Percentiles rank a stretch among this genome's conserved stretches.
Evolutionary conservation across 1,284 basidiomycete species (phyloP).

Genomic region (Tremellales sp.): DNA sequence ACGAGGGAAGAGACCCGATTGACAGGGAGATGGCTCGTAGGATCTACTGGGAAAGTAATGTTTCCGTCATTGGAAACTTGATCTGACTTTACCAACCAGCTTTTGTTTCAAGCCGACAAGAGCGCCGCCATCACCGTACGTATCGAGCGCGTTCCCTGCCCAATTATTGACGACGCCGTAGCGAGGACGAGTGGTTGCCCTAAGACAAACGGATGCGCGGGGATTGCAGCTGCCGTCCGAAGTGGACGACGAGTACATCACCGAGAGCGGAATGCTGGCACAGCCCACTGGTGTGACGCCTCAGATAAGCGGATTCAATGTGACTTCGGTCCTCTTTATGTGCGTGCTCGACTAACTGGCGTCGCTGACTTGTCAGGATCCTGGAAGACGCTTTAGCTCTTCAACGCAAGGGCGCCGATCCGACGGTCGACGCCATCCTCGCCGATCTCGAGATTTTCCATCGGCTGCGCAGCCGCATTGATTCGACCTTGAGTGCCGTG

Average conservation of each 20-base stretch:
- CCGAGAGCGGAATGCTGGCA: constrained; percentile 32
- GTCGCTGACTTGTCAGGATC: constrained; percentile 17
- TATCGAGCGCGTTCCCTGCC: too few species aligned
- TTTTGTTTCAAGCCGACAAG: constrained; percentile 46
- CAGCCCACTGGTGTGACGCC: constrained; percentile 37
- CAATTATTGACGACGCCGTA: constrained; percentile 5
- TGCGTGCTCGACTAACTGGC: constrained; percentile 4
- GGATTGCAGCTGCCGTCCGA: constrained; percentile 38
- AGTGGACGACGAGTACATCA: constrained; percentile 47
- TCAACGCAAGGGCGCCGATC: constrained; percentile 31
- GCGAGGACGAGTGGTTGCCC: constrained; percentile 33
- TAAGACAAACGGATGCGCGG: constrained; percentile 35
- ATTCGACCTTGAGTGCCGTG: constrained; percentile 23
- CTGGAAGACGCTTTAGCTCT: constrained; percentile 38
- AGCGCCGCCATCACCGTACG: constrained; percentile 33
- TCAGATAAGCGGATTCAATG: constrained; percentile 42
- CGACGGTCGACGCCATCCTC: constrained; percentile 30
- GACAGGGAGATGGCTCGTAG: constrained; percentile 37
- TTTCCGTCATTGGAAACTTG: too few species aligned
- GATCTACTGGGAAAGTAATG: constrained; percentile 33
- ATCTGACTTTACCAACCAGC: constrained; percentile 12
- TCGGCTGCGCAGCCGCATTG: constrained; percentile 27
- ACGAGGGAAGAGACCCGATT: constrained; percentile 36
- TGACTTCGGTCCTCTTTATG: constrained; percentile 36
- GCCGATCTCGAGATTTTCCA: constrained; percentile 37